Evolutionary conservation across 768 basidiomycete species (phyloP), one percentile per base, ranked within the genome.

Genomic region (Kwoniella sp.): DNA sequence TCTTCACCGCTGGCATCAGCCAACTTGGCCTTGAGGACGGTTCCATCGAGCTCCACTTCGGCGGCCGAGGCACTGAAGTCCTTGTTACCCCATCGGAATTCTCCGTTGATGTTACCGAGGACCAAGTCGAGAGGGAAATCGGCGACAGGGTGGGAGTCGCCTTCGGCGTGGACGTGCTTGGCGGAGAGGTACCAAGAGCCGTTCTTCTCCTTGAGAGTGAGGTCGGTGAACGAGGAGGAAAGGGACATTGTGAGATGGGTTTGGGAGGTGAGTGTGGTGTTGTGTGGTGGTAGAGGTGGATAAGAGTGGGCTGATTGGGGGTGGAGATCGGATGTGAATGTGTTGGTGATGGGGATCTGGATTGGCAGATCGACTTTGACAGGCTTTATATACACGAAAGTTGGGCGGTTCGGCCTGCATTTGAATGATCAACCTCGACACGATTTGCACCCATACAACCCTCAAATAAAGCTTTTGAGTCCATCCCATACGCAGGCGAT

Each of bases 51-150:
- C 40, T 44, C 40, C 8, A 44, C 40, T 19, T 44, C 40, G 3
- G 40, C 40, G 17, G 40, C 40, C 3, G 40, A 44, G 40, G 40
- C 40, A 19, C 40, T 44, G 40, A 44, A 44, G 40, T 19, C 40
- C 40, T 44, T 44, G 40, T 44, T 44, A 10, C 40, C 40, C 40
- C 40, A 44, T 44, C 40, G 40, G 40, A 44, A 44, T 19, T 44
- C 40, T 3, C 40, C 40, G 40, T 44, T 44, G 40, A 44, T 44
- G 40, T 44, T 44, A 10, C 40, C 40, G 8, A 44, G 40, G 40
- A 44, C 40, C 40, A 44, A 44, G 40, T 44, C 40, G 40, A 44
- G 40, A 44, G 40, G 40, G 40, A 44, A 44, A 15, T 44, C 40
- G 17, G 40, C 40, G 17, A 44, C 40, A 19, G 40, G 8, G 17